Percentiles rank a stretch among this genome's conserved stretches.
phyloP scores from a whole-genome alignment of 495 filamentous ascomycete genomes.

The Lophium mytilinum region DNA sequence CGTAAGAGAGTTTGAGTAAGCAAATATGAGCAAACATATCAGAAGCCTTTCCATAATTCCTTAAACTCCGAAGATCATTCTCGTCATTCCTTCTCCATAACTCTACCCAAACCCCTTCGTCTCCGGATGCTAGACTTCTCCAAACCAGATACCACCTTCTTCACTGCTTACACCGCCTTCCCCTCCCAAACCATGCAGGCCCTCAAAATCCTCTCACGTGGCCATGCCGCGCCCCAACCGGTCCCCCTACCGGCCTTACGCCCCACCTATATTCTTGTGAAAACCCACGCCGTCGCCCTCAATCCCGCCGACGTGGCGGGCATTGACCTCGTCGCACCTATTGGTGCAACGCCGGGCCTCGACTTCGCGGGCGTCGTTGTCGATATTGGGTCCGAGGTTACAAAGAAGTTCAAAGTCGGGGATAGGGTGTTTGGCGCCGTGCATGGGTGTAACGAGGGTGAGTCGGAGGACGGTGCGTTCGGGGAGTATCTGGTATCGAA shows the following conservation, averaged over 20 bases:
- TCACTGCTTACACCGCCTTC: too few relatives aligned
- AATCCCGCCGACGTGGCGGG: slow-evolving; percentile 53
- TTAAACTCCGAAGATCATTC: too few relatives aligned
- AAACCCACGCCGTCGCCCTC: slow-evolving; percentile 43
- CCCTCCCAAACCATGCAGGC: slow-evolving; percentile 21
- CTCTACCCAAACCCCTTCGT: too few relatives aligned
- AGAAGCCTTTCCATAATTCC: too few relatives aligned
- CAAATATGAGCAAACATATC: too few relatives aligned
- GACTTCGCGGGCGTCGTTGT: slow-evolving; percentile 49
- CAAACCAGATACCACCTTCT: too few relatives aligned
- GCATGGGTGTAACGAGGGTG: slow-evolving; percentile 40
- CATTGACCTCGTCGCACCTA: slow-evolving; percentile 21
- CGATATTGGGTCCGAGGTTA: slow-evolving; percentile 37
- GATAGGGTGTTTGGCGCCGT: slow-evolving; percentile 44
- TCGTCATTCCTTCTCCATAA: too few relatives aligned
- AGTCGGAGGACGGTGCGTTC: slow-evolving; percentile 45
- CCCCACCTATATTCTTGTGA: slow-evolving; percentile 43
- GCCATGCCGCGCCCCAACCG: slow-evolving; percentile 21
- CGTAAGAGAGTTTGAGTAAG: too few relatives aligned
- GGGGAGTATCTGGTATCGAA: slow-evolving; percentile 44
- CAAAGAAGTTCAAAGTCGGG: slow-evolving; percentile 23
- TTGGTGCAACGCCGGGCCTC: slow-evolving; percentile 38
- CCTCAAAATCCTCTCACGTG: slow-evolving; percentile 17
- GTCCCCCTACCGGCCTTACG: slow-evolving; percentile 24
- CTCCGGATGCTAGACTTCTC: too few relatives aligned